Base-by-base conservation (phyloP, 2,329 filamentous ascomycete species). In the Microascus cirrosus region DNA sequence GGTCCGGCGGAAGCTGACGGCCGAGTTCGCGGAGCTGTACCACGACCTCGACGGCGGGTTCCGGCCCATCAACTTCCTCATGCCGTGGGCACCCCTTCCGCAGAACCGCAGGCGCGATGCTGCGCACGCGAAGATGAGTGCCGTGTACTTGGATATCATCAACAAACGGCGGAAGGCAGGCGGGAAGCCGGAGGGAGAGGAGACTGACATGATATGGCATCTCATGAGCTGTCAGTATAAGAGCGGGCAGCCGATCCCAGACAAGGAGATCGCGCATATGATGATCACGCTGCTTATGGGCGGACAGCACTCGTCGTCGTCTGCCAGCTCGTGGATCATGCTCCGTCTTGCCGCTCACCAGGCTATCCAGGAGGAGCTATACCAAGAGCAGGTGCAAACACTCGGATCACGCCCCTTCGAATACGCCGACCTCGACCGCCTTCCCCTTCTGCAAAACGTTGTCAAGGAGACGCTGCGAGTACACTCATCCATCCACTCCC, bases 271-370 rank as follows among this genome's bases (percentile, higher is more conserved):
- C 56, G 87, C 88, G 0, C 85, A 90, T 70, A 89, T 93, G 78
- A 91, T 93, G 89, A 93, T 93, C 66, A 87, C 88, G 0, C 78
- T 93, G 18, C 79, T 93, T 56, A 92, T 94, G 88, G 89, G 85
- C 12, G 89, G 89, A 55, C 89, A 94, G 67, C 89, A 93, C 73
- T 88, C 86, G 1, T 91, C 87, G 0, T 86, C 88, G 5, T 85
- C 87, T 0, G 87, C 86, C n/a, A 84, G 84, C 63, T 79, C 85
- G 10, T 93, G 88, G 88, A 89, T 90, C 62, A 73, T 92, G 63
- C 77, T 92, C 13, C 85, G 84, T 54, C 78, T 93, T 2, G 88
- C 89, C 11, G 80, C 84, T 1, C 77, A 84, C 18, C 87, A 88
- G 0, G 79, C 87, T 28, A 80, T 91, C 58, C 73, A 82, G 55